Conservation (phyloP, 2,329 filamentous ascomycete genomes). For the Ophiocordyceps polyrhachis-furcata region DNA sequence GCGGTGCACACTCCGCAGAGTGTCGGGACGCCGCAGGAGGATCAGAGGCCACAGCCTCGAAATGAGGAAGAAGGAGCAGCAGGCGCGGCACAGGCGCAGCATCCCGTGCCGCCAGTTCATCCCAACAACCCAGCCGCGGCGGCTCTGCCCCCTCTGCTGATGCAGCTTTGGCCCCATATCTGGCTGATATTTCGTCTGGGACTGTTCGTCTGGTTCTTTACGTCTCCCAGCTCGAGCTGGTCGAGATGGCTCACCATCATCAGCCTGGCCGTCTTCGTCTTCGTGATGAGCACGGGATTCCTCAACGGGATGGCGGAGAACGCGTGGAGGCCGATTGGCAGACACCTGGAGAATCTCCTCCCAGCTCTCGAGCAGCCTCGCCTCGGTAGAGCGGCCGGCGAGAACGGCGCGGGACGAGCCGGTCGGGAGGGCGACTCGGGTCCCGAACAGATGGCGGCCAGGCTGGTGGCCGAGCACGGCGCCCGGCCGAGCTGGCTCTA, state of each 20-base stretch:
- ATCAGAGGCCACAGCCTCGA: conserved; percentile 4
- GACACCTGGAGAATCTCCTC: conserved; percentile 40
- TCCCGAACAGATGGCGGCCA: conserved; percentile 32
- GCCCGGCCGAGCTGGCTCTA: conserved; percentile 14
- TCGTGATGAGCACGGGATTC: conserved; percentile 40
- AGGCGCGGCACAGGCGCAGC: conserved; percentile 3
- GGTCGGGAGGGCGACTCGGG: conserved; percentile 16
- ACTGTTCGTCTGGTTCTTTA: conserved; percentile 48
- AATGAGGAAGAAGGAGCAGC: conserved; percentile 1
- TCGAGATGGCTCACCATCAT: conserved; percentile 37
- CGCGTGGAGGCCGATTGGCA: conserved; percentile 35
- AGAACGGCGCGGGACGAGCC: conserved; percentile 10
- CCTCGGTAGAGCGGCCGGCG: conserved; percentile 3
- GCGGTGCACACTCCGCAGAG: background rate
- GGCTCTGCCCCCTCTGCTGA: conserved; percentile 14
- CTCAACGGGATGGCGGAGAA: conserved; percentile 36
- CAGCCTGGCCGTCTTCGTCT: conserved; percentile 32
- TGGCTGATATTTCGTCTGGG: conserved; percentile 41
- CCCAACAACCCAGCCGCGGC: conserved; percentile 19
- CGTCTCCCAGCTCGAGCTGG: conserved; percentile 37
- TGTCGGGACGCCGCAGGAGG: conserved; percentile 5
- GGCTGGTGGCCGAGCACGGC: conserved; percentile 26
- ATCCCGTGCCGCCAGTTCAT: conserved; percentile 12
- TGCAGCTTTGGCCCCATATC: conserved; percentile 36
- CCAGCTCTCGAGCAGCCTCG: conserved; percentile 25